Evolutionary conservation across 202 grass and related monocot genomes (phyloP), one percentile per base, ranked within the genome.

Genomic region (Zoysia matrella): DNA sequence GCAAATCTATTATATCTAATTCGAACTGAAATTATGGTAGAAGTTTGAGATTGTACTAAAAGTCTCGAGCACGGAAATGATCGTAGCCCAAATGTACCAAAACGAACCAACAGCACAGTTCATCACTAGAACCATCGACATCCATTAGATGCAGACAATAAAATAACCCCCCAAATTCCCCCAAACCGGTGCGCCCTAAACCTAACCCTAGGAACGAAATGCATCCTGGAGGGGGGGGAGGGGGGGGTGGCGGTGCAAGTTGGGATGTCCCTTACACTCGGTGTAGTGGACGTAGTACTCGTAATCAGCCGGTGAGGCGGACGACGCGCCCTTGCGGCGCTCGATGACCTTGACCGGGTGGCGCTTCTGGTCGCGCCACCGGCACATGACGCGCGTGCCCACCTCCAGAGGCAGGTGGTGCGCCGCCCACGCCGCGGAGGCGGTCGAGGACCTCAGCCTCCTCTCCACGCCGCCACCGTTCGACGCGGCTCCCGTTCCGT

Each of bases 331-430:
- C 89, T 92, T 99, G 45, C 96, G 87, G 30, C 96, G 89, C 87
- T 99, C 96, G 71, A 99, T 99, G 86, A 99, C 96, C 87, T 99
- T 99, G n/a, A 99, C 96, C 0, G 96, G 96, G 76, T 99, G 96
- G 78, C 89, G 86, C 85, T 99, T 99, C 87, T 90, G 87, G 74
- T 99, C 96, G 61, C 96, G 86, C 96, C 96, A 99, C 74, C 93
- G 91, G 84, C 96, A 99, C 96, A 99, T 95, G 43, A 99, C 96
- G 87, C 89, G 92, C 79, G 93, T 99, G 0, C 96, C 96, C 50
- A 99, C 96, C 72, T 95, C 96, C 75, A 99, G 87, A 55, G 96
- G 96, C n/a, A 92, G 30, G 30, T 36, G 84, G 72, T 73, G 71
- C 70, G 74, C 48, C 74, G 71, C 63, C 65, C 84, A 89, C 11